Evolutionary conservation across 108 stramenopile genomes (phyloP).

Genomic region (Cyclotella distinguenda): DNA sequence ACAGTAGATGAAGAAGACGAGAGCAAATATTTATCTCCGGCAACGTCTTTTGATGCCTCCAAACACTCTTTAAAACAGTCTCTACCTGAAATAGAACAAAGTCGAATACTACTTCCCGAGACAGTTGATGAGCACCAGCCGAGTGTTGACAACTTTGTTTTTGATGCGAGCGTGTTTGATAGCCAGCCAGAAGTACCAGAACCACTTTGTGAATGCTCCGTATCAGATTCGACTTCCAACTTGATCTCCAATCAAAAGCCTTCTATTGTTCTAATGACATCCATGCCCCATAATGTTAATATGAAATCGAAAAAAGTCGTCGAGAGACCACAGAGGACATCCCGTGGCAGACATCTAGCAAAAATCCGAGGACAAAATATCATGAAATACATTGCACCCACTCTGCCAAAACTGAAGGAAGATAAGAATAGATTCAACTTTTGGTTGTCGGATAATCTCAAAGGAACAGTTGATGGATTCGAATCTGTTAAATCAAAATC

Average conservation of each 20-base stretch:
- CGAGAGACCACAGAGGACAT: background rate
- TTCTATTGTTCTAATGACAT: background rate
- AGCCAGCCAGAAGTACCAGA: constrained; percentile 12
- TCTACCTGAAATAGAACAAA: constrained; percentile 17
- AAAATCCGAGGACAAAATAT: constrained; percentile 64
- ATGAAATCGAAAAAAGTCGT: constrained; percentile 3
- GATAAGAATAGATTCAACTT: constrained; percentile 59
- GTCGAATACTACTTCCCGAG: background rate
- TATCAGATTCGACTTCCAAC: no score
- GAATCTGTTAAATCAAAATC: constrained; percentile 45
- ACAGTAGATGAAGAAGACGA: constrained; percentile 77
- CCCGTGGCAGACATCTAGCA: constrained; percentile 35
- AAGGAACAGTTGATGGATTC: constrained; percentile 39
- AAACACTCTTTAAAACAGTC: constrained; percentile 42
- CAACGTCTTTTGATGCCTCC: constrained; percentile 41
- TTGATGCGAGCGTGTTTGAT: constrained; percentile 36
- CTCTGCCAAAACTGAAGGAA: constrained; percentile 66
- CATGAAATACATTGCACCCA: constrained; percentile 67
- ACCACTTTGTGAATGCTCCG: constrained; percentile 19
- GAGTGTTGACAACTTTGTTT: constrained; percentile 9
- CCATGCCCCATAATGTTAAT: constrained; percentile 1
- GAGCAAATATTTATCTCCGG: constrained; percentile 41
- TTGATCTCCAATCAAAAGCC: no score
- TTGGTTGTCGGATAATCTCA: constrained; percentile 48
- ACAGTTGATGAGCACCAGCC: constrained; percentile 18